These are phyloP conservation scores for Cicer judaicum DNA, from an alignment of 306 rosid species.

Conservation along the genomic window DNA sequence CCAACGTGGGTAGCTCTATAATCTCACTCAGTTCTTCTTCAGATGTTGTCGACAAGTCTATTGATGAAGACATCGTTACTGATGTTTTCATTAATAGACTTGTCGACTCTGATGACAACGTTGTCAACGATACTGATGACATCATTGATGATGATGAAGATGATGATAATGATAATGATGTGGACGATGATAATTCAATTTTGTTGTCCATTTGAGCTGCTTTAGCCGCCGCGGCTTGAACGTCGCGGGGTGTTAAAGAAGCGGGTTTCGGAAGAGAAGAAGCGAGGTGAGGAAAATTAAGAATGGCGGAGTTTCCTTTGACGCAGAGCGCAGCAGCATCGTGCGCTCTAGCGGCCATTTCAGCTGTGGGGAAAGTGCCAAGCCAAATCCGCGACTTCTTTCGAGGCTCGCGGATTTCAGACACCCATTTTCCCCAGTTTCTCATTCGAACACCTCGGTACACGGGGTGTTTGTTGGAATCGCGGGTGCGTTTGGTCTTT, in stretches of 20 bases:
- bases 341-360: slow-evolving; percentile 97
- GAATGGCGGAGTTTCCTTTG: slow-evolving; percentile 74
- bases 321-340: slow-evolving; percentile 90
- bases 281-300: slow-evolving; percentile 79
- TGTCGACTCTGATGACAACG: neutral
- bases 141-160: slow-evolving; percentile 25
- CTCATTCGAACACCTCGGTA: slow-evolving; percentile 92
- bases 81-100: neutral
- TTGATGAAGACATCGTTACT: neutral
- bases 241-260: slow-evolving; percentile 71
- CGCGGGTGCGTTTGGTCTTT: slow-evolving; percentile 51
- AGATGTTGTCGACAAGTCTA: slow-evolving; percentile 46
- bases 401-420: slow-evolving; percentile 94
- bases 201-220: slow-evolving; percentile 75
- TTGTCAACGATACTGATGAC: neutral
- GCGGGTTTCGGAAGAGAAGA: slow-evolving; percentile 74
- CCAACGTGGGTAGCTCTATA: slow-evolving; percentile 72
- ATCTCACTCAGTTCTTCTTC: slow-evolving; percentile 82
- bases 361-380: slow-evolving; percentile 85
- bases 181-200: slow-evolving; percentile 6
- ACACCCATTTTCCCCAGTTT: slow-evolving; percentile 99
- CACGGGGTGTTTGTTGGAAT: slow-evolving; percentile 63
- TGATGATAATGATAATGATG: slow-evolving; percentile 42
- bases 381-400: slow-evolving; percentile 98
- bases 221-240: slow-evolving; percentile 78